Evolutionary conservation across 805 yeast species (phyloP), one percentile per base, ranked within the genome.

Genomic region (Yamadazyma insecticola): DNA sequence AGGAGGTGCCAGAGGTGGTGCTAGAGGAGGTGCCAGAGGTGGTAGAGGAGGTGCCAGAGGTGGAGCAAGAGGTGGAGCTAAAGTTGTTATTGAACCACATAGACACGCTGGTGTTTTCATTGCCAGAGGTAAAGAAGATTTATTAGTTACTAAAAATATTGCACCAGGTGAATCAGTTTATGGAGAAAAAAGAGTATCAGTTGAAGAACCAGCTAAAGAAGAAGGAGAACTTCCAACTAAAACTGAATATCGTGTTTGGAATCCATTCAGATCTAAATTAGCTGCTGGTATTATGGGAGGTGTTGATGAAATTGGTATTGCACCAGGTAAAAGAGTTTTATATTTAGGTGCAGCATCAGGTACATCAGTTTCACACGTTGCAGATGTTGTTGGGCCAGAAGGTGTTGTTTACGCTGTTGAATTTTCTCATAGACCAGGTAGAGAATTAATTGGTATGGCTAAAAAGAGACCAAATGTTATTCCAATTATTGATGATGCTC

Each of bases 201-300:
- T 92, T 41, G 98, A 92, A 63, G 96, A 85, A 60, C 95, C 97
- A 46, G 76, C 90, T 36, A 77, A 72, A 53, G 95, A 83, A 57
- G 95, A 83, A 55, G 83, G 82, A 56, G 85, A 80, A 37, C 85
- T 92, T 48, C 79, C 92, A 46, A 88, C 97, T 56, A 92, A 92
- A 75, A 76, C 80, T 41, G 98, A 92, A 74, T 92, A 92, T 81
- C 89, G 98, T 78, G 98, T 92, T 49, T 92, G 98, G 98, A 92
- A 92, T 71, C 98, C 98, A 44, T 92, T 92, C 84, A 84, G 98
- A 81, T 90, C 97, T 39, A 92, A 92, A 78, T 74, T 92, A 72
- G 98, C 98, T 61, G 98, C 98, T 43, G 98, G 98, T 84, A 86
- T 92, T 49, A 85, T 92, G 87, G 98, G 98, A 71, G 98, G 98